These are phyloP conservation scores for Botrytis deweyae DNA, from an alignment of 2,329 filamentous ascomycete species.

Conservation along the genomic window DNA sequence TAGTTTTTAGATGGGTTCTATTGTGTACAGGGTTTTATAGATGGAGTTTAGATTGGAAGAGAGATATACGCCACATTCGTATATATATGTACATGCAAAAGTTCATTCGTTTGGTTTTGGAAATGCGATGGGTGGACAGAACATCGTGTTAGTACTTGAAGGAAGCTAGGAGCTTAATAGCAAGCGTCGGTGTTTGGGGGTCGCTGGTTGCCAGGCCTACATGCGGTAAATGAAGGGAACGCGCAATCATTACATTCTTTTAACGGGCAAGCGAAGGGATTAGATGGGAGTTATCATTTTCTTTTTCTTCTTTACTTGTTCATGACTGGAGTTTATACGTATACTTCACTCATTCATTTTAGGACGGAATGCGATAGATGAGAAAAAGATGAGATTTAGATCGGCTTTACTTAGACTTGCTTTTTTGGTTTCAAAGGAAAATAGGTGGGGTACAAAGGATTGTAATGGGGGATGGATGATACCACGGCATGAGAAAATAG, in stretches of 20 bases:
- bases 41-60: neutral
- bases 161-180: neutral
- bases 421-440: neutral
- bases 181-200: conserved; percentile 1
- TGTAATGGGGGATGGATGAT: conserved; percentile 11
- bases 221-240: neutral
- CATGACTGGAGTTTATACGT: neutral
- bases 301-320: neutral
- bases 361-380: neutral
- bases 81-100: neutral
- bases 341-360: conserved; percentile 4
- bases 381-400: neutral
- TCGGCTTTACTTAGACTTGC: neutral
- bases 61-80: neutral
- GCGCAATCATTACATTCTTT: conserved; percentile 10
- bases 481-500: conserved; percentile 2
- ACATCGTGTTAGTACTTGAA: neutral
- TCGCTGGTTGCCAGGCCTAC: neutral
- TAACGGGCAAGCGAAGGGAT: neutral
- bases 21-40: neutral
- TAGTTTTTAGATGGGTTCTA: conserved; percentile 38
- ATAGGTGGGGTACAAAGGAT: conserved; percentile 2
- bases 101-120: neutral
- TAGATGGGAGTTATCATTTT: neutral
- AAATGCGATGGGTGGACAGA: neutral